These are phyloP conservation scores for Fusarium incarnatum DNA, from an alignment of 2,329 filamentous ascomycete species.

Conservation along the genomic window DNA sequence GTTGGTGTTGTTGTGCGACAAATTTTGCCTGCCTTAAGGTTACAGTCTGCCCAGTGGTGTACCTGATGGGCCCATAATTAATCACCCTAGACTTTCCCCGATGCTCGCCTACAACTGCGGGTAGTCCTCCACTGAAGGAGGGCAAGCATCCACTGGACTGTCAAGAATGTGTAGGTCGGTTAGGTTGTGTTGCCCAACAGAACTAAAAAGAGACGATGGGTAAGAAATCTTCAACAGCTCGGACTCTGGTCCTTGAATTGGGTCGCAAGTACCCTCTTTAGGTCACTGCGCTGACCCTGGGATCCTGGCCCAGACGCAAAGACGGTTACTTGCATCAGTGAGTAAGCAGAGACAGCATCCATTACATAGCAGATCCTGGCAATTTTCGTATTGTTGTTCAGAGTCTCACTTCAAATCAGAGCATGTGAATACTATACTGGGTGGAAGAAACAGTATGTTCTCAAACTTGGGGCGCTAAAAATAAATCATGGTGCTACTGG, in stretches of 20 bases:
- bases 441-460: neutral
- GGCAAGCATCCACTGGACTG: neutral
- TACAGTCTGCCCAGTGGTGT: neutral
- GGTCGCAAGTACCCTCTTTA: constrained; percentile 7
- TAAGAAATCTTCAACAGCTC: neutral
- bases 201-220: neutral
- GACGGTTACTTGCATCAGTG: neutral
- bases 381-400: constrained; percentile 13
- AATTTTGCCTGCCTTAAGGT: constrained; percentile 9
- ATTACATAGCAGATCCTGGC: neutral
- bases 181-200: neutral
- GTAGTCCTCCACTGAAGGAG: neutral
- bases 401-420: neutral
- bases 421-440: constrained; percentile 10
- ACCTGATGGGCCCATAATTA: neutral
- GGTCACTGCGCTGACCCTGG: neutral
- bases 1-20: constrained; percentile 21
- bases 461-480: neutral
- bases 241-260: constrained; percentile 1
- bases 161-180: no score
- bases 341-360: neutral
- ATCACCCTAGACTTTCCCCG: neutral
- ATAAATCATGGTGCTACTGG: neutral
- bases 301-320: constrained; percentile 1
- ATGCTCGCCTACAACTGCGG: neutral